Base-by-base conservation (phyloP, 768 basidiomycete species). In the Serpula lacrymans region DNA sequence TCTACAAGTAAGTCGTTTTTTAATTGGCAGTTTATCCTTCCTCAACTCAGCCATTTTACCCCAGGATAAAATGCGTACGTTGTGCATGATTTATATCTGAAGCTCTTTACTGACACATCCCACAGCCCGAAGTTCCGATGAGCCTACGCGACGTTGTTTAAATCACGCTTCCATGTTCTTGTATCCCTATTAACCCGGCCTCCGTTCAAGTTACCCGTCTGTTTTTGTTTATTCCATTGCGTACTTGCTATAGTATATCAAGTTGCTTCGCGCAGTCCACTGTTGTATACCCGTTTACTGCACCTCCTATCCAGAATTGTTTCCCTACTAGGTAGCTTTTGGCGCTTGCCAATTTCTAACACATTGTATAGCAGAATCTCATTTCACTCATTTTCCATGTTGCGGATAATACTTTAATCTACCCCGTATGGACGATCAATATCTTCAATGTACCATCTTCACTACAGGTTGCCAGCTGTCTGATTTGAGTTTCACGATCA, bases 381-480 rank as follows among this genome's bases (percentile, higher is more conserved):
- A 30, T 39, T 26, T 23, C 27, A 39, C 10, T 39, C 33, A 14
- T 29, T 29, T 43, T 45, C 49, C 47, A 21, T 31, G 39, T 40
- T 34, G 45, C 40, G 54, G 54, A 53, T 53, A 39, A 25, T 66
- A 66, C 65, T 68, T 67, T 71, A 70, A 50, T 70, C 60, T 61
- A 62, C 67, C 67, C 64, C 61, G 54, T 57, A 51, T 72, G 77
- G 67, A 89, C 68, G 55, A 70, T 70, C 62, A 81, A 67, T 68
- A 95, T 72, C 63, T 81, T 85, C 64, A 94, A 69, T 71, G 86
- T 87, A 70, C 88, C 82, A 73, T 97, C 94, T 69, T 95, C 91
- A 62, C 89, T 88, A 54, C 90, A 90, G 43, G 82, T 90, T 24
- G 90, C 94, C 38, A 97, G 73, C 44, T 79, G 71, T 42, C 62